Percentiles rank a stretch among this genome's conserved stretches.
Evolutionary conservation across 345 rosid genomes (phyloP).

Genomic region (Corymbia maculata): DNA sequence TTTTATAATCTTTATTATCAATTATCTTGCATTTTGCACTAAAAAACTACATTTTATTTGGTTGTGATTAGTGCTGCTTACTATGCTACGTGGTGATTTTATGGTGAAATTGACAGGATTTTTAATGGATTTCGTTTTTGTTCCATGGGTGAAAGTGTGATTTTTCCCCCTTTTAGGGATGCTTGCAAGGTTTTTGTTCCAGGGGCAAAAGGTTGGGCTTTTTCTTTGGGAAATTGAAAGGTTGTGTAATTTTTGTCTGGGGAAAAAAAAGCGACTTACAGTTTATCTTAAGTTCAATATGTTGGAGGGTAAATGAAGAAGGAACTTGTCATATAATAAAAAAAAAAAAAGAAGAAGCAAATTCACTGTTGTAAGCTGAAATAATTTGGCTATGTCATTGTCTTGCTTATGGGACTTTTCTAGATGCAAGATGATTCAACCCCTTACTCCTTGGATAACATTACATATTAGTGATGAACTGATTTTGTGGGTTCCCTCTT

Average conservation of each 20-base stretch:
- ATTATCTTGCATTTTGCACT: neutral
- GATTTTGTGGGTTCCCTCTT: neutral
- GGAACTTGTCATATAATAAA: neutral
- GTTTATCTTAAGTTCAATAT: neutral
- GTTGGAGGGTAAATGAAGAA: neutral
- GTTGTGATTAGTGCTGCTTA: neutral
- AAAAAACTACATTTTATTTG: neutral
- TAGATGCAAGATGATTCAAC: neutral
- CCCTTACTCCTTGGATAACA: neutral
- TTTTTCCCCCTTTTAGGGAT: neutral
- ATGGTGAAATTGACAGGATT: neutral
- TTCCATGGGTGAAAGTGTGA: neutral
- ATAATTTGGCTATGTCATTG: neutral
- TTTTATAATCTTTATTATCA: neutral
- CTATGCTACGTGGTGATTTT: neutral
- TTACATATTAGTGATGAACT: neutral
- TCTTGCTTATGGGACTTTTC: neutral
- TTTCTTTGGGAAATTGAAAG: neutral
- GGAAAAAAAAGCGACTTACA: neutral
- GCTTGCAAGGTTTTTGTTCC: neutral
- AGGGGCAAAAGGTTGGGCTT: neutral
- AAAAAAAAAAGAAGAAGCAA: neutral
- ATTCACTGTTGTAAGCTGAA: neutral
- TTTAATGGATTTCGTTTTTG: neutral
- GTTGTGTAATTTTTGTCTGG: neutral